A percentile compares a stretch with the other conserved stretches of the same genome.
Conservation (phyloP, 139 green algal species). For the Zygnema cylindricum region DNA sequence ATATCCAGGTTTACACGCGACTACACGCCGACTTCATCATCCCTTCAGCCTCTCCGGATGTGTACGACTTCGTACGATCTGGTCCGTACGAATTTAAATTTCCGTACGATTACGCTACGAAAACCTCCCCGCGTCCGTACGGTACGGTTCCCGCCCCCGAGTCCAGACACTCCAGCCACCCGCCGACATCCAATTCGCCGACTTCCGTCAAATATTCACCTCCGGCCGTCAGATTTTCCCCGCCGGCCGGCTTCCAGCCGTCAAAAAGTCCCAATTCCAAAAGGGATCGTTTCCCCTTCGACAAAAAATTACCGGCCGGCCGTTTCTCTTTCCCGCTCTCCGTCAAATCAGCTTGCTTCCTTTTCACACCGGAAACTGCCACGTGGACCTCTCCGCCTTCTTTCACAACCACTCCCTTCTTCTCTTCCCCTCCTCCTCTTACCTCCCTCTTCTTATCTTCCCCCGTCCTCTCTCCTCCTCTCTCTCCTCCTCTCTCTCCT, state of each 20-base stretch:
- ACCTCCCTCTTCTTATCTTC: neutral
- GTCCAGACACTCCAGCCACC: neutral
- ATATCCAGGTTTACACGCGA: neutral
- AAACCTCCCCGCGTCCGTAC: neutral
- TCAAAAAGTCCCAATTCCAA: neutral
- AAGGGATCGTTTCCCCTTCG: neutral
- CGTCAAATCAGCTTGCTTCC: neutral
- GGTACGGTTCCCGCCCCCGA: neutral
- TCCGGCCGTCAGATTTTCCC: neutral
- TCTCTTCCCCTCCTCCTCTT: neutral
- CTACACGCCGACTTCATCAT: neutral
- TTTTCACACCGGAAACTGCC: neutral
- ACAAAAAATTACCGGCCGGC: neutral
- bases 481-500: neutral
- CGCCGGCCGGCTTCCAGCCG: neutral
- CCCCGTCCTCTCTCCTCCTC: neutral
- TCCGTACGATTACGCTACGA: neutral
- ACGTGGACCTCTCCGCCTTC: neutral
- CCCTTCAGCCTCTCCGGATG: neutral
- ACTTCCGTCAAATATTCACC: neutral
- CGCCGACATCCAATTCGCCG: neutral
- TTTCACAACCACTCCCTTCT: constrained; percentile 4
- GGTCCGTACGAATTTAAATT: neutral
- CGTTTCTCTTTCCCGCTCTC: neutral
- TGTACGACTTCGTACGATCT: too few species aligned